Base-by-base conservation (phyloP, 2,329 filamentous ascomycete species). In the Xylariaceae sp. region DNA sequence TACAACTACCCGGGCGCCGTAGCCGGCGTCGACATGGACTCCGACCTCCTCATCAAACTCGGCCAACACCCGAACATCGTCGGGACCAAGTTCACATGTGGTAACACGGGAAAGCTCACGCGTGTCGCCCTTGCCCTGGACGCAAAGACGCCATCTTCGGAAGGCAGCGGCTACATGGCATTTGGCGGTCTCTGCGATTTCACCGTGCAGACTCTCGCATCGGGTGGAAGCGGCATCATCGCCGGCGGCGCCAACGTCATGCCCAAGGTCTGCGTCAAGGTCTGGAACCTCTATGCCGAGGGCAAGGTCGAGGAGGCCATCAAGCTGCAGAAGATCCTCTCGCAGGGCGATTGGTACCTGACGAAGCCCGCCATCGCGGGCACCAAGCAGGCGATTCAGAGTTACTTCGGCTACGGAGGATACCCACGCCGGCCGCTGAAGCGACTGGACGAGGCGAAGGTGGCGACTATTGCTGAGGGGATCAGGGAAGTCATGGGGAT, bases 1-100 rank as follows among this genome's bases (percentile, higher is more conserved):
- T 96, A 96, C 83, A 96, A 95, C 79, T 96, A 94, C 77, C 91
- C 91, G 0, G 90, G 90, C 55, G 91, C 90, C 53, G 91, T 94
- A 4, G 83, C 89, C 4, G 91, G 91, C 54, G 88, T 95, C 70
- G 91, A 96, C 74, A 88, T 96, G 84, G 90, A 94, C 79, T 92
- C 88, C 60, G 91, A 96, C 72, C 81, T 93, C 61, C 83, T 96
- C 69, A 90, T 94, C 77, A 83, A 82, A 71, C 83, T 96, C 44
- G 88, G 88, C 50, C 77, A 86, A 72, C 90, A 95, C 76, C 85
- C 86, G 65, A 95, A 95, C 76, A 90, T 96, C 69, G 78, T 92
- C 63, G 91, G 91, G 63, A 92, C 90, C 57, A 96, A 96, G 75
- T 95, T 96, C 80, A 96, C 91, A 47, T 95, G 90, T 73, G 91